A percentile compares a stretch with the other conserved stretches of the same genome.
phyloP scores from a whole-genome alignment of 331 rosid genomes.

The Malus hybrid region DNA sequence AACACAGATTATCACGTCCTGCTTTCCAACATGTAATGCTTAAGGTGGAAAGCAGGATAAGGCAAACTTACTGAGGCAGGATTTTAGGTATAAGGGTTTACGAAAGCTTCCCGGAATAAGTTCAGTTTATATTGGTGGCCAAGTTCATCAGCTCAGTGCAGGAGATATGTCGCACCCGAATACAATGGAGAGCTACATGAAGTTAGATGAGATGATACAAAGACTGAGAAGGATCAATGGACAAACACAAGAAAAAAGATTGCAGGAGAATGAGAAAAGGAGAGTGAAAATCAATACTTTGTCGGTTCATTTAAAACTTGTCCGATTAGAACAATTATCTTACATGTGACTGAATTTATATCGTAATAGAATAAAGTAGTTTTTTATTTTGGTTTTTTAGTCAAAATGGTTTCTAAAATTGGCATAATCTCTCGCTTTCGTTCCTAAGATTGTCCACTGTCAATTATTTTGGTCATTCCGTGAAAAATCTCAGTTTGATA shows the following conservation, averaged over 20 bases:
- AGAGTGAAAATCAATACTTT: too few species aligned
- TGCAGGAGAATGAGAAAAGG: slow-evolving; percentile 29
- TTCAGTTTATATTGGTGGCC: slow-evolving; percentile 42
- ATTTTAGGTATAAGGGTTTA: slow-evolving; percentile 44
- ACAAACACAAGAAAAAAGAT: neutral
- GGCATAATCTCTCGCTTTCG: too few species aligned
- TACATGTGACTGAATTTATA: too few species aligned
- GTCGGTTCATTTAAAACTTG: too few species aligned
- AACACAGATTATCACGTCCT: slow-evolving; percentile 35
- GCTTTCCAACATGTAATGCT: slow-evolving; percentile 66
- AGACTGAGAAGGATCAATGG: slow-evolving; percentile 16
- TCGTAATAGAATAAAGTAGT: too few species aligned
- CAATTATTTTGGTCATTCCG: too few species aligned
- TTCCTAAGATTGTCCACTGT: rapidly evolving
- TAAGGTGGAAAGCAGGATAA: slow-evolving; percentile 44
- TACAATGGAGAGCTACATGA: slow-evolving; percentile 35
- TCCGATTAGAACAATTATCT: too few species aligned
- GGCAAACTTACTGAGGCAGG: slow-evolving; percentile 47
- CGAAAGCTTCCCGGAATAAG: slow-evolving; percentile 71
- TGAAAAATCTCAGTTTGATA: too few species aligned
- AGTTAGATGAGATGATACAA: slow-evolving; percentile 54
- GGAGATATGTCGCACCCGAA: slow-evolving; percentile 57
- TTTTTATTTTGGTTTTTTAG: too few species aligned
- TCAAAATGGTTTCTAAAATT: too few species aligned
- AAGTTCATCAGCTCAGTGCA: slow-evolving; percentile 58